Evolutionary conservation across 768 basidiomycete genomes (phyloP), one percentile per base, ranked within the genome.

Genomic region (Myochromella boudieri): DNA sequence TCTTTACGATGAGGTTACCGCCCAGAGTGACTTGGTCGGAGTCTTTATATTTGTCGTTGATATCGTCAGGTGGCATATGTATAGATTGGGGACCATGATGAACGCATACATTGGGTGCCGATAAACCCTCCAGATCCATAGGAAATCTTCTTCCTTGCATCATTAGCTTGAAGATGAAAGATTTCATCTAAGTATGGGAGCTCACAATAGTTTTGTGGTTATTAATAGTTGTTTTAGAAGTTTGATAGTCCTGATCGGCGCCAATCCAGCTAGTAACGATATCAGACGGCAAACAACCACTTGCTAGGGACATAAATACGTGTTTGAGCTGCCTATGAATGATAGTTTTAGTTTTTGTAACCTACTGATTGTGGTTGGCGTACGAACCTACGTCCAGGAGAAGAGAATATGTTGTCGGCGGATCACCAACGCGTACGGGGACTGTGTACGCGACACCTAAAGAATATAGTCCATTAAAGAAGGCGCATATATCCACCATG

Each of bases 121-220:
- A 67, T 68, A 67, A 82, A 77, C 20, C 63, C 66, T 7, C 80
- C 81, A 20, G 77, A 76, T 29, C 78, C 78, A 55, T 81, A 82
- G 48, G 68, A 71, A 22, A 80, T 76, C 45, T 68, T 72, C 77
- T 81, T 31, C 25, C 18, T 37, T 18, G 15, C 10, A 33, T 11
- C 2, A n/a, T n/a, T n/a, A n/a, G n/a, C n/a, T n/a, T n/a, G n/a
- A n/a, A n/a, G n/a, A n/a, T n/a, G n/a, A n/a, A n/a, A n/a, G n/a
- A n/a, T n/a, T n/a, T n/a, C n/a, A n/a, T n/a, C n/a, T n/a, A n/a
- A n/a, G n/a, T n/a, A 12, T 1, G 15, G 18, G 34, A 11, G 65
- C 69, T 40, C 51, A 72, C 72, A 37, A 71, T 56, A 18, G 57
- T 54, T 43, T 67, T 62, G 12, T 63, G 48, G 17, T 55, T 60